These are phyloP conservation scores for Ceratocystis huliohia DNA, from an alignment of 2,329 filamentous ascomycete species.

Conservation along the genomic window DNA sequence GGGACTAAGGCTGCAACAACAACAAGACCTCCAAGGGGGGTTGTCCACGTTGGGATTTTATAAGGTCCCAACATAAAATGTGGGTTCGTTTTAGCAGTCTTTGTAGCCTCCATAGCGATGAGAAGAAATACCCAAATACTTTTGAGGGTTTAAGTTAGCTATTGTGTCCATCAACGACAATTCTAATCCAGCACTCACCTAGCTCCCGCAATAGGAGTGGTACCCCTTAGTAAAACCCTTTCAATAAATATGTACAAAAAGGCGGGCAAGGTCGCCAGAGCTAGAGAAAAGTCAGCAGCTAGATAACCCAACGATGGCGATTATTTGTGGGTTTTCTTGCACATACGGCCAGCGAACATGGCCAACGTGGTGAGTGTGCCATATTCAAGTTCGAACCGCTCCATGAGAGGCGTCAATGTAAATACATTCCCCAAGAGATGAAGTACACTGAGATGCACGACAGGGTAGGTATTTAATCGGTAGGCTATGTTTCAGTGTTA, in stretches of 20 bases:
- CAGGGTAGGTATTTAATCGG: conserved; percentile 79
- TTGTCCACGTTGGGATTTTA: conserved; percentile 83
- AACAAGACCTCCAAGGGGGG: conserved; percentile 64
- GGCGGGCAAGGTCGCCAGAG: conserved; percentile 69
- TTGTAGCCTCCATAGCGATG: conserved; percentile 71
- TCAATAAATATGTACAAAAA: conserved; percentile 70
- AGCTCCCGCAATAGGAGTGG: conserved; percentile 66
- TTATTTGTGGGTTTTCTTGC: neutral
- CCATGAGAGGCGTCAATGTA: conserved; percentile 73
- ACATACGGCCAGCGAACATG: conserved; percentile 80
- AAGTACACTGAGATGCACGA: conserved; percentile 71
- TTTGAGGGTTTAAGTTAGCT: conserved; percentile 1
- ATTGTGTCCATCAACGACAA: neutral
- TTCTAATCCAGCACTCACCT: conserved; percentile 42
- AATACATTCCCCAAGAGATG: conserved; percentile 70
- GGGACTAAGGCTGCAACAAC: conserved; percentile 67
- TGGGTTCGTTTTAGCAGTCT: conserved; percentile 71
- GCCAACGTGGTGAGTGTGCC: conserved; percentile 80
- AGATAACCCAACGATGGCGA: neutral
- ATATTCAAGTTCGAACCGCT: conserved; percentile 85
- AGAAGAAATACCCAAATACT: conserved; percentile 91
- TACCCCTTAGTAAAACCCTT: conserved; percentile 54
- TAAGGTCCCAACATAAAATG: conserved; percentile 51
- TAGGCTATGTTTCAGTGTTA: conserved; percentile 49
- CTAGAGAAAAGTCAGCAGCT: conserved; percentile 31